Percentiles rank a stretch among this genome's conserved stretches.
These are phyloP conservation scores for Eucalyptus brandiana DNA, from an alignment of 345 rosid genomes.

Conservation along the genomic window DNA sequence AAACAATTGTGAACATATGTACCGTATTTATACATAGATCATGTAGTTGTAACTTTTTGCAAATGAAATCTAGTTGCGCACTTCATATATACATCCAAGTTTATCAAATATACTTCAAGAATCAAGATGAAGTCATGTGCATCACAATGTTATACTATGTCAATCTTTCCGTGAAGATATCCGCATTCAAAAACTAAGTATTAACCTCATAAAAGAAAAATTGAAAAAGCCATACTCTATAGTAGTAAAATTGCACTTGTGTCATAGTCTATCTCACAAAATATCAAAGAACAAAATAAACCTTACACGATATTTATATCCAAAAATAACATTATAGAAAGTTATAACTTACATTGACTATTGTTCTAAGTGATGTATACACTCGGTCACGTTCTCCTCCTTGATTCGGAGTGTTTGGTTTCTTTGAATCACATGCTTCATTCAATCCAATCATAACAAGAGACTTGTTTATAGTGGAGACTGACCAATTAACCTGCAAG, in stretches of 20 bases:
- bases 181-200: not conserved
- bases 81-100: not conserved
- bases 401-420: not conserved
- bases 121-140: not conserved
- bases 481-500: not conserved
- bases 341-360: not conserved
- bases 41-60: not conserved
- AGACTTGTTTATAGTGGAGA: not conserved
- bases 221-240: not conserved
- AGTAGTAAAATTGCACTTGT: not conserved
- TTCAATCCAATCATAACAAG: not conserved
- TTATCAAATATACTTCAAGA: not conserved
- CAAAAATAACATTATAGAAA: not conserved
- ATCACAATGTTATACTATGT: not conserved
- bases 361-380: not conserved
- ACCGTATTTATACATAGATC: not conserved
- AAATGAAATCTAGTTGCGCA: not conserved
- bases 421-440: not conserved
- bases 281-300: not conserved
- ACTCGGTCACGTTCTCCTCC: not conserved
- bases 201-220: not conserved
- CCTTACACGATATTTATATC: not conserved
- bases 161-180: not conserved
- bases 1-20: not conserved
- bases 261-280: not conserved